phyloP scores from a whole-genome alignment of 306 rosid species.

The Cucumis melo region DNA sequence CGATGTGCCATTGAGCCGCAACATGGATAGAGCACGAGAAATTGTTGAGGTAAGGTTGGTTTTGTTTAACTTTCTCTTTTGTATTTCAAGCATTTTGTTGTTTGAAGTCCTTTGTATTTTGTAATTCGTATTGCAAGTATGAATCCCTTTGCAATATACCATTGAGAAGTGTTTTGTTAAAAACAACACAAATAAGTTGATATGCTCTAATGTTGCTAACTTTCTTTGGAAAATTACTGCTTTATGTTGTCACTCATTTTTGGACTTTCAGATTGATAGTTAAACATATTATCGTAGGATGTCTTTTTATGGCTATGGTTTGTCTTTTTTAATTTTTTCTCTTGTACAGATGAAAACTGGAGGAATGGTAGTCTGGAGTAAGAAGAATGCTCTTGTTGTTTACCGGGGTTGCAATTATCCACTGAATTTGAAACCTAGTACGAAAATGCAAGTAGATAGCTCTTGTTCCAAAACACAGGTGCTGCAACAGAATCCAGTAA shows the following conservation, averaged over 20 bases:
- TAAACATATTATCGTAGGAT: background rate
- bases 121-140: background rate
- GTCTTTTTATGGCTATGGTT: background rate
- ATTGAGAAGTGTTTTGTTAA: background rate
- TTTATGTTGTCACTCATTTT: background rate
- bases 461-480: constrained; percentile 12
- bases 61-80: background rate
- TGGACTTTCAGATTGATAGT: background rate
- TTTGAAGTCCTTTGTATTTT: background rate
- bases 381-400: constrained; percentile 53
- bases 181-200: background rate
- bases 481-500: constrained; percentile 11
- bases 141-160: background rate
- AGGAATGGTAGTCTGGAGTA: constrained; percentile 71
- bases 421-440: constrained; percentile 11
- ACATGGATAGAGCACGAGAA: constrained; percentile 84
- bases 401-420: constrained; percentile 46
- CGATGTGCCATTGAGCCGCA: constrained; percentile 58
- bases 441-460: constrained; percentile 8
- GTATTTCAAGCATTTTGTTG: background rate
- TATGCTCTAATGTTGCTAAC: background rate
- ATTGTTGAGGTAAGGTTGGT: constrained; percentile 57
- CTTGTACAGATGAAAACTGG: constrained; percentile 58
- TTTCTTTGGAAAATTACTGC: background rate
- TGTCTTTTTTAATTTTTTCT: constrained; percentile 11